phyloP scores from a whole-genome alignment of 2,329 filamentous ascomycete genomes.

The Zymoseptoria pseudotritici region DNA sequence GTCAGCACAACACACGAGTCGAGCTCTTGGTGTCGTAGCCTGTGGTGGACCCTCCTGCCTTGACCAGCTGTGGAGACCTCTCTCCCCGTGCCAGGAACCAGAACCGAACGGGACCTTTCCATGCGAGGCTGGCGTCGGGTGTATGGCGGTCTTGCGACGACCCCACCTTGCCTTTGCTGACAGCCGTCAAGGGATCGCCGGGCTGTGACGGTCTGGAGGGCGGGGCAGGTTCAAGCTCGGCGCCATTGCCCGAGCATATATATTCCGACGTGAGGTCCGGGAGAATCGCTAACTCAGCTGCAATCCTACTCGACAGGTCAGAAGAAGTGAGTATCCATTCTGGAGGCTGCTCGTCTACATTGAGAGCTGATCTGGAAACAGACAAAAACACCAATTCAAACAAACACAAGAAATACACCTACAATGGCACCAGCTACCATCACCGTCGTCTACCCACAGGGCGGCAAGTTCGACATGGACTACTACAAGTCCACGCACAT shows the following conservation, averaged over 20 bases:
- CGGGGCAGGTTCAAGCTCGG: not conserved
- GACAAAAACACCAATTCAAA: not conserved
- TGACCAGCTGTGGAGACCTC: not conserved
- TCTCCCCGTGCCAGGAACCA: not conserved
- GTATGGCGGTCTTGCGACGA: not conserved
- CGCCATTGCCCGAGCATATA: not conserved
- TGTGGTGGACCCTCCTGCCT: not conserved
- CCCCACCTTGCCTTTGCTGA: not conserved
- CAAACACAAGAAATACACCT: slow-evolving; percentile 5
- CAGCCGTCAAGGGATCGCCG: not conserved
- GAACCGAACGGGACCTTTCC: not conserved
- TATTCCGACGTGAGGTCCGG: not conserved
- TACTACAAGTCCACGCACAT: slow-evolving; percentile 35
- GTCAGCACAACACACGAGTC: slow-evolving; percentile 1
- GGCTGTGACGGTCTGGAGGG: slow-evolving; percentile 1
- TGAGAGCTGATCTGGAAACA: not conserved
- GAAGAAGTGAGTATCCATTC: not conserved
- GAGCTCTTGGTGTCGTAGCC: slow-evolving; percentile 3
- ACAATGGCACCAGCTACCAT: slow-evolving; percentile 16
- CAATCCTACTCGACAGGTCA: not conserved
- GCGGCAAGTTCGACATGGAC: slow-evolving; percentile 33
- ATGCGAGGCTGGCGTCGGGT: not conserved
- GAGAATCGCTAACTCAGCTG: not conserved
- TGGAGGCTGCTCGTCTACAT: not conserved
- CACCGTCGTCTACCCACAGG: slow-evolving; percentile 31